Conservation (phyloP, 352 stramenopile species). For the Pythium myriotylum region DNA sequence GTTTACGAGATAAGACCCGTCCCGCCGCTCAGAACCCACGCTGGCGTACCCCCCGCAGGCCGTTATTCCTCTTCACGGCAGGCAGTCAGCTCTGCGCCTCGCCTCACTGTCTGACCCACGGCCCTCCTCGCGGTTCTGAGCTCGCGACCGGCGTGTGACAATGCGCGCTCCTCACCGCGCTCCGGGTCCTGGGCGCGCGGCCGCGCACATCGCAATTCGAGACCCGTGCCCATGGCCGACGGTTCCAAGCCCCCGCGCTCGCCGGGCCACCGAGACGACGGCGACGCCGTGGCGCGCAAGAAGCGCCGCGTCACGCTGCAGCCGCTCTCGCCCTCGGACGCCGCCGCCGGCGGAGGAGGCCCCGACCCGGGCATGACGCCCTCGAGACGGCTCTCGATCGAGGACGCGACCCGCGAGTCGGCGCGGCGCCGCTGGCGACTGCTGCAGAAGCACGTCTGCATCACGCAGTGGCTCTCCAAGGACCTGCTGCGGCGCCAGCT, state of each 20-base stretch:
- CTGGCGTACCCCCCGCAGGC: neutral
- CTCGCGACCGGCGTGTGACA: neutral
- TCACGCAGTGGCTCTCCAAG: conserved; percentile 61
- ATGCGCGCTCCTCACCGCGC: neutral
- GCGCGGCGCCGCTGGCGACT: conserved; percentile 53
- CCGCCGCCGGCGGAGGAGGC: too few species aligned
- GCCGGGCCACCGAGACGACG: neutral
- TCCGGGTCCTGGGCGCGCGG: neutral
- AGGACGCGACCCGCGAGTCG: conserved; percentile 33
- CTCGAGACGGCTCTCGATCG: conserved; percentile 17
- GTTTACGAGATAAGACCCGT: neutral
- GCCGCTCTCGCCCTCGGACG: neutral
- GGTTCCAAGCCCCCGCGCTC: neutral
- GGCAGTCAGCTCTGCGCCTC: conserved; percentile 1
- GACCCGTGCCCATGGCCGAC: conserved; percentile 1
- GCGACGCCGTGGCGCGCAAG: conserved; percentile 15
- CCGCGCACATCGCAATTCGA: conserved; percentile 3
- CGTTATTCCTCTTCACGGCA: neutral
- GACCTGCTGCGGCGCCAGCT: conserved; percentile 47
- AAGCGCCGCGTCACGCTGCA: conserved; percentile 19
- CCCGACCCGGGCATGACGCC: conserved; percentile 3
- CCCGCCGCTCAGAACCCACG: neutral
- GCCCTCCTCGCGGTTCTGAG: too few species aligned
- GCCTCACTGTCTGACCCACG: neutral
- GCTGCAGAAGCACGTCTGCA: conserved; percentile 64